phyloP scores from a whole-genome alignment of 202 grass and related monocot genomes.

The Hordeum pubiflorum region DNA sequence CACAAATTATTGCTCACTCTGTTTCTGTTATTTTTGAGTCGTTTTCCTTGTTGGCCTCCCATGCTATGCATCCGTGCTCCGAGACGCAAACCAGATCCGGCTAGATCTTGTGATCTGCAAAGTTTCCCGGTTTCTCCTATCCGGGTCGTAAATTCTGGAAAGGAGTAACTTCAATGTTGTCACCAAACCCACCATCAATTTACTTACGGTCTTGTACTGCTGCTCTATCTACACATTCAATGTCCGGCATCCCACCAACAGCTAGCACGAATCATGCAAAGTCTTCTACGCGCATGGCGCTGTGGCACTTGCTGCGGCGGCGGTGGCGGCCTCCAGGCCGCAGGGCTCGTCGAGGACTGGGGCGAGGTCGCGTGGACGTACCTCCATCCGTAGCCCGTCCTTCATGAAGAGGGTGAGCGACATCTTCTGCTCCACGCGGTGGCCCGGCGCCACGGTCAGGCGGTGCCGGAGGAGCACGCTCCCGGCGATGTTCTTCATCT shows the following conservation, averaged over 20 bases:
- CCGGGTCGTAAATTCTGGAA: constrained; percentile 30
- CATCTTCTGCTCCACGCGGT: constrained; percentile 96
- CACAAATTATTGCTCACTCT: constrained; percentile 26
- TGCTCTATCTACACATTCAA: constrained; percentile 46
- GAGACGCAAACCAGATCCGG: constrained; percentile 5
- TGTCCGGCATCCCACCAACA: background rate
- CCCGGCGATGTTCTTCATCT: constrained; percentile 95
- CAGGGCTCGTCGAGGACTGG: constrained; percentile 28
- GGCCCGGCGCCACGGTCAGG: constrained; percentile 52
- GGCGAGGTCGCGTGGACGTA: constrained; percentile 49
- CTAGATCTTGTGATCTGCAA: constrained; percentile 29
- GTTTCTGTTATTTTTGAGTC: background rate
- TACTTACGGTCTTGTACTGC: constrained; percentile 36
- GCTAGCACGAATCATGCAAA: constrained; percentile 36
- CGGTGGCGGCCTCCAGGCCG: background rate
- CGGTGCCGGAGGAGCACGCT: constrained; percentile 84
- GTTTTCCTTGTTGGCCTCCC: background rate
- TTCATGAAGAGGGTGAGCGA: constrained; percentile 96
- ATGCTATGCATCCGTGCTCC: background rate
- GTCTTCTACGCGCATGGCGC: constrained; percentile 52
- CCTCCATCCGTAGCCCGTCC: constrained; percentile 70
- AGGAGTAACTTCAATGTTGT: constrained; percentile 27
- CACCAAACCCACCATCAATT: constrained; percentile 36
- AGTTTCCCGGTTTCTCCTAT: background rate
- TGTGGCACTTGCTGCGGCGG: background rate